phyloP scores from a whole-genome alignment of 257 asterid species.

The Knoxia roxburghii region DNA sequence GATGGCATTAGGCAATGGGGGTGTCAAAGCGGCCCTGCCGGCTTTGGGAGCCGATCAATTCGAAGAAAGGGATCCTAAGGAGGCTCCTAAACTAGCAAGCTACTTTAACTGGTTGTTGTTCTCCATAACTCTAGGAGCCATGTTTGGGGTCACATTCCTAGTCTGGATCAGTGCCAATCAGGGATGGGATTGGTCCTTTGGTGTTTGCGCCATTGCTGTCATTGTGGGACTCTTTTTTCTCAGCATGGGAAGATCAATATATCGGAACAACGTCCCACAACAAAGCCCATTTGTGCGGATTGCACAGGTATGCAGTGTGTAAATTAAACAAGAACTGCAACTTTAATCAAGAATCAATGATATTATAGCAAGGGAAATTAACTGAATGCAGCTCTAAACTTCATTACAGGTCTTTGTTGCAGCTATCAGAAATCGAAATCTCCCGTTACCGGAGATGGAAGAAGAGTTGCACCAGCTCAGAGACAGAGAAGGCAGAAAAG shows the following conservation, averaged over 20 bases:
- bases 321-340: background rate
- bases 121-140: constrained; percentile 46
- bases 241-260: constrained; percentile 44
- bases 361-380: background rate
- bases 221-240: constrained; percentile 38
- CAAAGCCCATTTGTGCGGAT: constrained; percentile 60
- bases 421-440: constrained; percentile 47
- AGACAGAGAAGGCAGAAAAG: constrained; percentile 41
- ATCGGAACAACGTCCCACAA: constrained; percentile 41
- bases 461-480: constrained; percentile 45
- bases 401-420: constrained; percentile 55
- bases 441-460: constrained; percentile 34
- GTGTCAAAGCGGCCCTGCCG: constrained; percentile 64
- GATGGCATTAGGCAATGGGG: constrained; percentile 61
- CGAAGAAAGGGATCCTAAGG: constrained; percentile 50
- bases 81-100: constrained; percentile 54
- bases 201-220: constrained; percentile 48
- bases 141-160: constrained; percentile 58
- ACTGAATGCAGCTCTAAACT: background rate
- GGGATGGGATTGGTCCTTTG: constrained; percentile 84
- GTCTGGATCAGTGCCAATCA: constrained; percentile 63
- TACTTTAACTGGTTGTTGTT: constrained; percentile 68
- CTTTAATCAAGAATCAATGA: background rate
- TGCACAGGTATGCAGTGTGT: constrained; percentile 34
- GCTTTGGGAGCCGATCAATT: constrained; percentile 75